These are phyloP conservation scores for Colletotrichum neosansevieriae DNA, from an alignment of 2,329 filamentous ascomycete genomes.

Conservation along the genomic window DNA sequence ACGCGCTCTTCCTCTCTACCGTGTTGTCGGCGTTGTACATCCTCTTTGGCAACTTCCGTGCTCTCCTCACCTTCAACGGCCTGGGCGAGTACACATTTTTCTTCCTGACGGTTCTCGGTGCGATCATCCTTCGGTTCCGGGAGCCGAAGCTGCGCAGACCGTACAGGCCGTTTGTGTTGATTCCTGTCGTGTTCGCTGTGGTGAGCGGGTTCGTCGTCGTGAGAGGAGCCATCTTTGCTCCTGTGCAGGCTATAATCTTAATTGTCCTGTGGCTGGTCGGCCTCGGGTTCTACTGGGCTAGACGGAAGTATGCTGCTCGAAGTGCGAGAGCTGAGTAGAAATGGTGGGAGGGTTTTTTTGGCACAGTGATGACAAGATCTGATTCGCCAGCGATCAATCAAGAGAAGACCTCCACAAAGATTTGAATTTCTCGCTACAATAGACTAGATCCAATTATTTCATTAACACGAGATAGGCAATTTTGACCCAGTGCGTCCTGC, in stretches of 20 bases:
- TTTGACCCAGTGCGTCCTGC: no score
- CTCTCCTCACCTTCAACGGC: conserved; percentile 70
- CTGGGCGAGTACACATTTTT: conserved; percentile 73
- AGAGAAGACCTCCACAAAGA: neutral
- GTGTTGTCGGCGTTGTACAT: conserved; percentile 68
- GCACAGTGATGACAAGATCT: no score
- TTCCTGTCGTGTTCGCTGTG: conserved; percentile 65
- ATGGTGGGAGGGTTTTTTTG: no score
- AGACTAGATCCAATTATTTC: neutral
- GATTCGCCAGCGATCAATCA: neutral
- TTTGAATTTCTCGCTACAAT: neutral
- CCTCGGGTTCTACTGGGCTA: conserved; percentile 54
- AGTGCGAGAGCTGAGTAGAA: neutral
- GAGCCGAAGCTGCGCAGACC: conserved; percentile 67
- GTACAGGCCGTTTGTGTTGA: conserved; percentile 64
- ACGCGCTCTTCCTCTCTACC: conserved; percentile 64
- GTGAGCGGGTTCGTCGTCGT: conserved; percentile 72
- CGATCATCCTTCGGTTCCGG: conserved; percentile 66
- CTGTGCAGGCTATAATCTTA: conserved; percentile 64
- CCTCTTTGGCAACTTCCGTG: conserved; percentile 70
- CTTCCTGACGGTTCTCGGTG: conserved; percentile 71
- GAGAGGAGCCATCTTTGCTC: conserved; percentile 70
- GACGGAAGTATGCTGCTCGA: conserved; percentile 20
- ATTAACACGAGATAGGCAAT: neutral
- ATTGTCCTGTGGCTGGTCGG: conserved; percentile 64